Evolutionary conservation across 225 moss, liverwort and hornwort species (phyloP).

Genomic region (Physcomitrellopsis africana): DNA sequence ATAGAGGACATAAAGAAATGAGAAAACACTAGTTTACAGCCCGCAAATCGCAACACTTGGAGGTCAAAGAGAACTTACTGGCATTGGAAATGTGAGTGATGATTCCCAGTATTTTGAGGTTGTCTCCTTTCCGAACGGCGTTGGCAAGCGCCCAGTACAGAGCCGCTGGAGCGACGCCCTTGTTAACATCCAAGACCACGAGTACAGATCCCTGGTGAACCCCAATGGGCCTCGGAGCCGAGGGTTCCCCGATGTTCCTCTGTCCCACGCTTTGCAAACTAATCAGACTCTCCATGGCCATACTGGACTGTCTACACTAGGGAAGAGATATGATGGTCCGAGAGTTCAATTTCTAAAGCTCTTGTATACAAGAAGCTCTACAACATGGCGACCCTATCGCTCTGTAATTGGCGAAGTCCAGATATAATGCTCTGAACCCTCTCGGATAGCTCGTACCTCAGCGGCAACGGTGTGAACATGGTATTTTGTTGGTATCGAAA

Average conservation of each 20-base stretch:
- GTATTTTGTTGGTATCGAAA: not conserved
- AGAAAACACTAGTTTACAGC: too few species aligned
- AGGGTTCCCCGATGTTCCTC: conserved; percentile 35
- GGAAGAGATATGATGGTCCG: not conserved
- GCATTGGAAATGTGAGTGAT: conserved; percentile 50
- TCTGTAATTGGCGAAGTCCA: not conserved
- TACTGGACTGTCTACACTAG: not conserved
- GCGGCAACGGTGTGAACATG: not conserved
- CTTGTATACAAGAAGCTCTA: not conserved
- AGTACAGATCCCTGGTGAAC: conserved; percentile 39
- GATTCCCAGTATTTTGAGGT: conserved; percentile 52
- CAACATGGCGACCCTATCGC: not conserved
- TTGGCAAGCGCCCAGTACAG: conserved; percentile 54
- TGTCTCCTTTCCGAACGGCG: conserved; percentile 50
- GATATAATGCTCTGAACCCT: not conserved
- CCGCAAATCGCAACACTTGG: too few species aligned
- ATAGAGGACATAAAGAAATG: too few species aligned
- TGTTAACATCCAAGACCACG: conserved; percentile 55
- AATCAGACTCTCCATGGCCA: conserved; percentile 42
- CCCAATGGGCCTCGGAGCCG: conserved; percentile 23
- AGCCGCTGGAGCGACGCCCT: conserved; percentile 31
- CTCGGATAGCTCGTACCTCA: conserved; percentile 6
- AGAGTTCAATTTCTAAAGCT: not conserved
- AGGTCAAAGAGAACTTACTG: conserved; percentile 30
- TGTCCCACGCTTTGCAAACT: conserved; percentile 39